Conservation (phyloP, 2,329 filamentous ascomycete species). For the Claviceps pazoutovae region DNA sequence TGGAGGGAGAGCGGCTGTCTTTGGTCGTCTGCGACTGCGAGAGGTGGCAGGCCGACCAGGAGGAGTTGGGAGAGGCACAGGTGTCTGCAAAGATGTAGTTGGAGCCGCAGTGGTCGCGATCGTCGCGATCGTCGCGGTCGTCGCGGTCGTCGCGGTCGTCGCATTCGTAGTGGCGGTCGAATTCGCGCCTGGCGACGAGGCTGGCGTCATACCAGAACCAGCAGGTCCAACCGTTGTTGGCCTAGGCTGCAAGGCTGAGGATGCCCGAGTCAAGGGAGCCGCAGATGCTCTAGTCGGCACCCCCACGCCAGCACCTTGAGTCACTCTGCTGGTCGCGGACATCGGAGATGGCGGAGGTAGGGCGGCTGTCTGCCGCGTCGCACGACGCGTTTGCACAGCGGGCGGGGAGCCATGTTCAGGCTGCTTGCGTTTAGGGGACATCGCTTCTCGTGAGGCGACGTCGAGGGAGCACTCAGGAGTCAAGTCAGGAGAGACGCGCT, state of each 20-base stretch:
- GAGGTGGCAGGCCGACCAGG: slow-evolving; percentile 12
- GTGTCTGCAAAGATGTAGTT: slow-evolving; percentile 9
- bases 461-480: neutral
- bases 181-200: neutral
- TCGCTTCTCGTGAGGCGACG: slow-evolving; percentile 8
- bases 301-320: slow-evolving; percentile 4
- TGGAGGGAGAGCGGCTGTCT: neutral
- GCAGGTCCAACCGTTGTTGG: neutral
- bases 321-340: slow-evolving; percentile 3
- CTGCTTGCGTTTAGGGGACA: slow-evolving; percentile 26
- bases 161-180: neutral
- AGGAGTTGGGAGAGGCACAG: slow-evolving; percentile 7
- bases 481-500: too few species aligned
- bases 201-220: neutral
- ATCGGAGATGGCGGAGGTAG: slow-evolving; percentile 15
- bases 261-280: neutral
- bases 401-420: slow-evolving; percentile 14
- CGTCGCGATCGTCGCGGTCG: neutral
- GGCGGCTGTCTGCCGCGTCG: slow-evolving; percentile 26
- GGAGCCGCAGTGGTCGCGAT: slow-evolving; percentile 1
- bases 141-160: neutral
- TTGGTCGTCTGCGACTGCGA: slow-evolving; percentile 10
- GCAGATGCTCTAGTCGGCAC: neutral
- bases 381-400: slow-evolving; percentile 19
- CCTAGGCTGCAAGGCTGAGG: neutral